Conservation (phyloP, 2,329 filamentous ascomycete species). For the Xylariomycetidae sp. region DNA sequence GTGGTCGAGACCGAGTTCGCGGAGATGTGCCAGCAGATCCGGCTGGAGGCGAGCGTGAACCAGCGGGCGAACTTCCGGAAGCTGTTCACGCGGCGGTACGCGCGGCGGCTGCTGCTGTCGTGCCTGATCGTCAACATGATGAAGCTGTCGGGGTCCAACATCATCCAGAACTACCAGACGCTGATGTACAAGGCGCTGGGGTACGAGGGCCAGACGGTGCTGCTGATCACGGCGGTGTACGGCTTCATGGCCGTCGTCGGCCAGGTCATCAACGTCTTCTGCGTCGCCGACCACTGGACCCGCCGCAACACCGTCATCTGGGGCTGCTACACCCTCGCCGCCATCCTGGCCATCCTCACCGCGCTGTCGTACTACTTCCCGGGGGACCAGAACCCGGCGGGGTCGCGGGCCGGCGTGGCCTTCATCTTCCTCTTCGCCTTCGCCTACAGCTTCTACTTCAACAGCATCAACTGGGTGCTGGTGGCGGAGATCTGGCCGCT, state of each 20-base stretch:
- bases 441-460: constrained; percentile 27
- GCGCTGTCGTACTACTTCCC: constrained; percentile 16
- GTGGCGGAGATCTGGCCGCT: constrained; percentile 24
- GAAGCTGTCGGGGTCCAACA: constrained; percentile 23
- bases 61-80: constrained; percentile 10
- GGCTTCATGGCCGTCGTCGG: constrained; percentile 27
- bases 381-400: constrained; percentile 12
- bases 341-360: constrained; percentile 14
- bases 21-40: constrained; percentile 21
- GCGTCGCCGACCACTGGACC: constrained; percentile 25
- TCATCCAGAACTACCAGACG: constrained; percentile 29
- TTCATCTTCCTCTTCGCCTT: constrained; percentile 28
- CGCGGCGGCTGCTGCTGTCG: constrained; percentile 21
- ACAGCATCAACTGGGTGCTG: constrained; percentile 26
- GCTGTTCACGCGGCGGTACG: constrained; percentile 25
- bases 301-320: constrained; percentile 13
- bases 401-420: constrained; percentile 20
- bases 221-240: constrained; percentile 42
- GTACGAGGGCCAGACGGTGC: constrained; percentile 39
- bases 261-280: constrained; percentile 23
- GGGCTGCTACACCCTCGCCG: constrained; percentile 14
- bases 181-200: constrained; percentile 36
- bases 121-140: constrained; percentile 26
- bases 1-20: constrained; percentile 15
- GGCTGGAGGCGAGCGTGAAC: constrained; percentile 13